Evolutionary conservation across 2,329 filamentous ascomycete species (phyloP), one percentile per base, ranked within the genome.

Genomic region (Colletotrichum truncatum): DNA sequence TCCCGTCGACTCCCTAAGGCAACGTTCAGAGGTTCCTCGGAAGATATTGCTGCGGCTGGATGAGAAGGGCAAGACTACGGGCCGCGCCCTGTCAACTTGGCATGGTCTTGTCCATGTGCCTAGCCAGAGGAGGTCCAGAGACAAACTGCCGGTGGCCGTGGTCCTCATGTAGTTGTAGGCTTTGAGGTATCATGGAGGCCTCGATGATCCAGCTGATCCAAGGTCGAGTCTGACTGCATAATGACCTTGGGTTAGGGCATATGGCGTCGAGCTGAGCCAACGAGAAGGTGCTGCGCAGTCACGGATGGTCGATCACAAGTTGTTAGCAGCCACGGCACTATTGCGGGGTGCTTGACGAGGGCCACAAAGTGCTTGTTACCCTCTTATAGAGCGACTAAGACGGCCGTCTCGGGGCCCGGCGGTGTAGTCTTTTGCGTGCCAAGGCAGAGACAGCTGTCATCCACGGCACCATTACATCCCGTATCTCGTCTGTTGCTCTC

Each of bases 121-220:
- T n/a, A n/a, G n/a, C n/a, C n/a, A 25, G 12, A 28, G 62, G 32
- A 54, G 56, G 18, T 34, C 23, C 62, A 57, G 39, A 11, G 18
- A 14, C 32, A 34, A 21, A n/a, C 34, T 41, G 57, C 52, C 56
- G 41, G 48, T n/a, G 48, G 34, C 48, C 56, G 56, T 41, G 56
- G 34, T 30, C 30, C 16, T 41, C 30, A 30, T 23, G n/a, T 12
- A 34, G 28, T 28, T 23, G n/a, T 12, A 34, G 28, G 18, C 26
- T 38, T 38, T 23, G 54, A 16, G 25, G 21, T 23, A 18, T 59
- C 25, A 12, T 39, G 18, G 32, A 30, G 36, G 18, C 5, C 21
- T 8, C 14, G 62, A 55, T 16, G 26, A 41, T 41, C 32, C 25
- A 30, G 26, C 41, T 32, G 26, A 54, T 45, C 41, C 21, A 32